Base-by-base conservation (phyloP, 2,329 filamentous ascomycete species). In the Zymoseptoria pseudotritici region DNA sequence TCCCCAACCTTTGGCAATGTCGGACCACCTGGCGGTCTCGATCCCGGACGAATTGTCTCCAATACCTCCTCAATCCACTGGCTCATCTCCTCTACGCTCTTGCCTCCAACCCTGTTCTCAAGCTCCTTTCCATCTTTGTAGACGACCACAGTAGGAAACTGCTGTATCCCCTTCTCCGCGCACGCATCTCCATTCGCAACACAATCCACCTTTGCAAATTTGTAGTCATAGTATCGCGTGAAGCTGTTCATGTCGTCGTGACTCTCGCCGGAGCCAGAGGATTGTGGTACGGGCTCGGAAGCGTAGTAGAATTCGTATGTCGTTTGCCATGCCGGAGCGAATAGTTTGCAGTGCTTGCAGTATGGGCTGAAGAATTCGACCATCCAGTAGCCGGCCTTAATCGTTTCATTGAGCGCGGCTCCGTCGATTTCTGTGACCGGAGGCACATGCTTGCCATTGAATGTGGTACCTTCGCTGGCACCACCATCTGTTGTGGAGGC, bases 271-370 rank as follows among this genome's bases (percentile, higher is more conserved):
- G 77, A 78, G 9, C 78, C 75, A 21, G 81, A 75, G 54, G 79
- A 76, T 56, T 79, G 75, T 62, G 80, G 75, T 55, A 87, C 77
- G 17, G 88, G 87, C 69, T 91, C 87, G 46, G 90, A 94, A 46
- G 92, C 97, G 78, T 90, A 86, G 78, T 97, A 99, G 75, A 87
- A 97, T 77, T 99, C 94, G 80, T 97, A 96, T 13, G 93, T 76
- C 4, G 92, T 97, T 76, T 97, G 91, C 80, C 86, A 97, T 55
- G 85, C 87, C 7, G 94, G 94, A 56, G 90, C 91, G 70, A 91
- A 89, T 55, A 82, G 79, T 72, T 82, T 82, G 78, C 92, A 97
- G 75, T 96, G 91, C 53, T 81, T 82, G 75, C 79, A 82, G 63
- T 75, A 75, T 11, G 79, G 79, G 55, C 78, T 81, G 69, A 74